Evolutionary conservation across 108 stramenopile species (phyloP).

Genomic region (Heterococcus sp.): DNA sequence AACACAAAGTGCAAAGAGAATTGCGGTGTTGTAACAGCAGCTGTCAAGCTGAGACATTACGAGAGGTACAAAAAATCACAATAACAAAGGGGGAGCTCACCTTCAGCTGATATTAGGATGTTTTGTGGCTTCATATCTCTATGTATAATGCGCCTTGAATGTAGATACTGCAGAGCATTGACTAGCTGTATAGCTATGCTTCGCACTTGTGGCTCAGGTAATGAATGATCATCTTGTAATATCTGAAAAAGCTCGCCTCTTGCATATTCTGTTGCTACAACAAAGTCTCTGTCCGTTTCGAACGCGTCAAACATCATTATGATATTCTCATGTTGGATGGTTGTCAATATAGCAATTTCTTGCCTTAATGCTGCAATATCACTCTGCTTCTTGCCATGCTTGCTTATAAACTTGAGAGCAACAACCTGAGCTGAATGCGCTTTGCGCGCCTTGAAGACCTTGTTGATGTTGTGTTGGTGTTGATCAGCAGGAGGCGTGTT

Average conservation of each 20-base stretch:
- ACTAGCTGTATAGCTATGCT: slow-evolving; percentile 65
- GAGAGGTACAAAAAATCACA: too few relatives aligned
- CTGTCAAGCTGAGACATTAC: too few relatives aligned
- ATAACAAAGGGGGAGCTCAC: too few relatives aligned
- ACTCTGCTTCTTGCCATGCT: slow-evolving; percentile 63
- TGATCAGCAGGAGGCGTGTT: too few relatives aligned
- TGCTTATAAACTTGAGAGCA: slow-evolving; percentile 64
- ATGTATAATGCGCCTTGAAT: slow-evolving; percentile 66
- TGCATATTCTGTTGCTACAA: slow-evolving; percentile 67
- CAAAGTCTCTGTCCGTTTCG: slow-evolving; percentile 67
- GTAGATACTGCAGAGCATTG: slow-evolving; percentile 64
- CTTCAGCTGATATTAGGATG: too few relatives aligned
- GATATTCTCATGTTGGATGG: slow-evolving; percentile 65
- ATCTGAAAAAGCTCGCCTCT: slow-evolving; percentile 66
- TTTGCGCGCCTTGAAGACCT: slow-evolving; percentile 51
- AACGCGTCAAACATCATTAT: slow-evolving; percentile 69
- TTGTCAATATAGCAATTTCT: slow-evolving; percentile 63
- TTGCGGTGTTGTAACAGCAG: too few relatives aligned
- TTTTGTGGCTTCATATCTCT: slow-evolving; percentile 66
- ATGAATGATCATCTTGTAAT: slow-evolving; percentile 61
- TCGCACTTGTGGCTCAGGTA: slow-evolving; percentile 61
- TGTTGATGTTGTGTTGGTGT: too few relatives aligned
- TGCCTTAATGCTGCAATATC: slow-evolving; percentile 58
- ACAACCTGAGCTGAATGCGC: slow-evolving; percentile 59
- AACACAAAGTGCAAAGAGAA: too few relatives aligned